These are phyloP conservation scores for Syzygium grande DNA, from an alignment of 345 rosid species.

Conservation along the genomic window DNA sequence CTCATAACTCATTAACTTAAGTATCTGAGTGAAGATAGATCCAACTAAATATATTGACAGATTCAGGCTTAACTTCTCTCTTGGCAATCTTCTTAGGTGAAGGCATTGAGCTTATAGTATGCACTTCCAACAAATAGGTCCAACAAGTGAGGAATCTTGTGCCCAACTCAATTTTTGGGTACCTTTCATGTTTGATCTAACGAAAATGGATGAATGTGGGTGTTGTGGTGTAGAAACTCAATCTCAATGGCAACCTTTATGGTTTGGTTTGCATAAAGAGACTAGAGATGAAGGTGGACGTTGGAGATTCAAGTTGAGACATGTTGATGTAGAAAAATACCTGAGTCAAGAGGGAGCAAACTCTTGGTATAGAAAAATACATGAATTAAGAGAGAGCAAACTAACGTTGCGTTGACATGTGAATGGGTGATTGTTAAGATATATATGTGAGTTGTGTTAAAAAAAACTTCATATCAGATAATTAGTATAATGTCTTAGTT, in stretches of 20 bases:
- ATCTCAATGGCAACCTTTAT: neutral
- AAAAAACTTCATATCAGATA: neutral
- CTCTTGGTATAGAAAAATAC: neutral
- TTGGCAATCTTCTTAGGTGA: neutral
- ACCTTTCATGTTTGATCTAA: neutral
- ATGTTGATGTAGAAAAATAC: neutral
- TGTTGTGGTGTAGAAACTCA: neutral
- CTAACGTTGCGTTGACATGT: neutral
- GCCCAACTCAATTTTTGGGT: neutral
- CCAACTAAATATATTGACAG: neutral
- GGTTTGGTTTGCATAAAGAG: neutral
- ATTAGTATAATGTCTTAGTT: neutral
- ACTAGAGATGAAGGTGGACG: neutral
- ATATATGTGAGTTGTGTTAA: neutral
- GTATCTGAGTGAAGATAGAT: accelerated
- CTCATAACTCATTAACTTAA: neutral
- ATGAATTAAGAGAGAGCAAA: neutral
- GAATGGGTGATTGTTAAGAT: neutral
- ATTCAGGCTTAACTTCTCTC: neutral
- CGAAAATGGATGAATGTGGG: neutral
- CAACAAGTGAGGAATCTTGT: neutral
- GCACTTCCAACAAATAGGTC: neutral
- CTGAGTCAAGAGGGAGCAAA: neutral
- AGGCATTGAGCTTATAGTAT: accelerated
- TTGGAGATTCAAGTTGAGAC: neutral